Percentiles rank a stretch among this genome's conserved stretches.
Evolutionary conservation across 2,329 filamentous ascomycete species (phyloP).

Genomic region (Diaporthe ilicicola): DNA sequence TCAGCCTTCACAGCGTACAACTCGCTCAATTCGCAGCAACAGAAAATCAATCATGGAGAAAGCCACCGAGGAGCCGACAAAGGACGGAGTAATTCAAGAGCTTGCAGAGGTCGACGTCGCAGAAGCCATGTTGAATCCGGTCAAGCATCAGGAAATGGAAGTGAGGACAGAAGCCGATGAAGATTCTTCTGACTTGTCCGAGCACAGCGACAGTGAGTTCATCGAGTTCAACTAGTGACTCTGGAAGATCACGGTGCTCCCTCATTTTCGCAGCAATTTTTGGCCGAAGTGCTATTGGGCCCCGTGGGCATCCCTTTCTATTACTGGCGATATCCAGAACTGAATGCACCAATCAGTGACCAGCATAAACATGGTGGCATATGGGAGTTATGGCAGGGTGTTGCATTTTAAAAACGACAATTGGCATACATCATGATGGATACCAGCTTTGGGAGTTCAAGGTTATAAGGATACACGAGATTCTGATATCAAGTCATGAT

Average conservation of each 20-base stretch:
- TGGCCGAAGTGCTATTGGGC: neutral
- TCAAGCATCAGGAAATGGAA: neutral
- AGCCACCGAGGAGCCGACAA: neutral
- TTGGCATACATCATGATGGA: neutral
- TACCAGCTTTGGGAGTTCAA: neutral
- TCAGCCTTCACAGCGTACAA: neutral
- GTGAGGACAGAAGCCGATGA: neutral
- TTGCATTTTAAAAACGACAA: neutral
- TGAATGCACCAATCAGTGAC: neutral
- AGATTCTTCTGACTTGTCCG: neutral
- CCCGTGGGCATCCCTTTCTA: too few relatives aligned
- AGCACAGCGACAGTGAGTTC: conserved; percentile 21
- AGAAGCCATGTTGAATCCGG: conserved; percentile 9
- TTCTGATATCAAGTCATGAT: neutral
- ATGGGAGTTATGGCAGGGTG: neutral
- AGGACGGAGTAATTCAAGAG: neutral
- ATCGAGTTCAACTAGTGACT: neutral
- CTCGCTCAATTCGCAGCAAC: conserved; percentile 2
- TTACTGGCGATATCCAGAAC: neutral
- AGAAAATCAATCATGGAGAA: too few relatives aligned
- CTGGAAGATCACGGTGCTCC: neutral
- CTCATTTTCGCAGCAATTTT: neutral
- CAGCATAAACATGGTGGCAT: neutral
- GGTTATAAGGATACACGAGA: neutral
- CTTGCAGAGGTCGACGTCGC: neutral